Percentiles rank a stretch among this genome's conserved stretches.
Conservation (phyloP, 169 alveolate genomes). For the Plasmodium gonderi region DNA sequence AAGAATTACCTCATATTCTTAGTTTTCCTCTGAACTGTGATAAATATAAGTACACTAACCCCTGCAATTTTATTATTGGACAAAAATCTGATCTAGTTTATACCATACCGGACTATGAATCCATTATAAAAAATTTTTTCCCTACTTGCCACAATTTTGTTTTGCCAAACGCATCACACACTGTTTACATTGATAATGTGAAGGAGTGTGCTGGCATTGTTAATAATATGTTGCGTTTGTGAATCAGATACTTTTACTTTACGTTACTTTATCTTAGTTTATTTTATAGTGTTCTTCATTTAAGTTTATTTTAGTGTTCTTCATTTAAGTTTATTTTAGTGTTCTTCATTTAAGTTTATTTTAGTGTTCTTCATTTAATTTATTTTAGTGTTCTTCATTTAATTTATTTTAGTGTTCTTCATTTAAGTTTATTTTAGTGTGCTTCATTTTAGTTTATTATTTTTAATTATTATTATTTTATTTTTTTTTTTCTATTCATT, state of each 20-base stretch:
- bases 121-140: constrained; percentile 47
- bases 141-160: constrained; percentile 18
- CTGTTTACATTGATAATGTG: constrained; percentile 52
- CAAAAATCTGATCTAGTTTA: constrained; percentile 45
- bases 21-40: constrained; percentile 28
- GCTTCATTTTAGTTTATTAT: too few species aligned
- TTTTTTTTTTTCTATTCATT: too few species aligned
- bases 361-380: too few species aligned
- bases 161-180: constrained; percentile 58
- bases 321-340: too few species aligned
- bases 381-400: too few species aligned
- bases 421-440: too few species aligned
- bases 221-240: constrained; percentile 7
- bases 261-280: not conserved
- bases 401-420: too few species aligned
- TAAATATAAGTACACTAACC: constrained; percentile 34
- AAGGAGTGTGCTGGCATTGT: constrained; percentile 41
- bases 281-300: not conserved
- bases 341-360: too few species aligned
- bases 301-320: too few species aligned
- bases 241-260: not conserved
- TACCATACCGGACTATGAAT: constrained; percentile 30
- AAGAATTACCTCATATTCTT: constrained; percentile 21
- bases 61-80: constrained; percentile 60
- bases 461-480: too few species aligned